Conservation (phyloP, 2,329 filamentous ascomycete genomes). For the Raffaelea arxii region DNA sequence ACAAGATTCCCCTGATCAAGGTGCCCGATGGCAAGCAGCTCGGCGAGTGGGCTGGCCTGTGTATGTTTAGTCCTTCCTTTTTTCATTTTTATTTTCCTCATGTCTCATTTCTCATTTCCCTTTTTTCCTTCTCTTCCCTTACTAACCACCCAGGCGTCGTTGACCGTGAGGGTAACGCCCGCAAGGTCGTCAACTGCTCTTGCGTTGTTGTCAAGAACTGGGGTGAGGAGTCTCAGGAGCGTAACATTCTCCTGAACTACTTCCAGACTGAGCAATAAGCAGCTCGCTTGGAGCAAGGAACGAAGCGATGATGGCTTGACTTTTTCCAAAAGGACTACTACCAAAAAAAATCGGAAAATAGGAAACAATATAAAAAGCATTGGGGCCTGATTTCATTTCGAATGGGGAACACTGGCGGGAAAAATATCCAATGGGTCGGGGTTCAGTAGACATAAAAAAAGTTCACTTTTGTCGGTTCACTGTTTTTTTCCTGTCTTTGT, state of each 20-base stretch:
- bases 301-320: too few species aligned
- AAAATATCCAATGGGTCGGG: too few species aligned
- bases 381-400: too few species aligned
- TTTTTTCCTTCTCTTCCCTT: background rate
- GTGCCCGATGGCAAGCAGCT: conserved; percentile 99
- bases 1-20: conserved; percentile 99
- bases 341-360: background rate
- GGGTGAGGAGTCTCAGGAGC: conserved; percentile 99
- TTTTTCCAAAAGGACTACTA: too few species aligned
- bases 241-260: conserved; percentile 99
- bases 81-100: background rate
- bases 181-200: conserved; percentile 99
- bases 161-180: conserved; percentile 97
- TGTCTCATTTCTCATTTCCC: background rate
- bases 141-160: conserved; percentile 65
- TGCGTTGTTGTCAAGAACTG: conserved; percentile 99
- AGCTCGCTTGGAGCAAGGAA: background rate
- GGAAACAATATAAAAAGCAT: conserved; percentile 2
- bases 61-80: conserved; percentile 51
- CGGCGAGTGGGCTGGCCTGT: conserved; percentile 99
- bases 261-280: conserved; percentile 83
- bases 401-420: too few species aligned
- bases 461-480: too few species aligned
- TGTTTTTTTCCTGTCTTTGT: too few species aligned
- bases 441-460: too few species aligned